Evolutionary conservation across 2,329 filamentous ascomycete genomes (phyloP).

Genomic region (Phialophora macrospora): DNA sequence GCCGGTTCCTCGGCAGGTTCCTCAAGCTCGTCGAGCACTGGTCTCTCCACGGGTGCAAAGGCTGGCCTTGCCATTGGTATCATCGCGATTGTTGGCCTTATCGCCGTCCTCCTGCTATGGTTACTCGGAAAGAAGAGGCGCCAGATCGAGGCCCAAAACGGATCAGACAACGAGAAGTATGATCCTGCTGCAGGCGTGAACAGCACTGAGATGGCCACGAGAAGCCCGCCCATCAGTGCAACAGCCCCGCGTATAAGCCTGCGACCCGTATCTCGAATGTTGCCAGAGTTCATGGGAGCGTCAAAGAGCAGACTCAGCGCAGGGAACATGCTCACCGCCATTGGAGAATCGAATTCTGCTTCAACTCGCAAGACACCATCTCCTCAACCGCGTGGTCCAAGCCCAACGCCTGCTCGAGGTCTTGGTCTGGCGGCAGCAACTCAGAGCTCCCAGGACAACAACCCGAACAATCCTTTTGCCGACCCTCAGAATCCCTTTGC

Average conservation of each 20-base stretch:
- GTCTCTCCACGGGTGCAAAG: slow-evolving; percentile 60
- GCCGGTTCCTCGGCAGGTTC: slow-evolving; percentile 18
- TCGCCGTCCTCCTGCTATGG: slow-evolving; percentile 73
- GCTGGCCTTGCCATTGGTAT: slow-evolving; percentile 87
- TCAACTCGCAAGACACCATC: slow-evolving; percentile 25
- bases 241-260: slow-evolving; percentile 81
- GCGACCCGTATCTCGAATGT: slow-evolving; percentile 81
- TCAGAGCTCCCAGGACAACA: slow-evolving; percentile 19
- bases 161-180: slow-evolving; percentile 68
- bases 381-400: slow-evolving; percentile 30
- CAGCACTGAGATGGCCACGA: slow-evolving; percentile 44
- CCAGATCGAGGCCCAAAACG: slow-evolving; percentile 54
- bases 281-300: slow-evolving; percentile 65
- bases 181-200: slow-evolving; percentile 43
- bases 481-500: slow-evolving; percentile 36
- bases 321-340: slow-evolving; percentile 39
- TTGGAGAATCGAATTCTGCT: slow-evolving; percentile 33
- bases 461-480: slow-evolving; percentile 39
- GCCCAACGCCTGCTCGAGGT: slow-evolving; percentile 16
- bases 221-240: slow-evolving; percentile 47
- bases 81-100: slow-evolving; percentile 68
- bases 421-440: slow-evolving; percentile 16
- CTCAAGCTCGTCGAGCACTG: slow-evolving; percentile 39
- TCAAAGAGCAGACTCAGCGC: slow-evolving; percentile 39
- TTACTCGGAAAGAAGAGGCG: slow-evolving; percentile 74